Evolutionary conservation across 148 eudicot genomes (phyloP), one percentile per base, ranked within the genome.

Genomic region (Rheum nobile): DNA sequence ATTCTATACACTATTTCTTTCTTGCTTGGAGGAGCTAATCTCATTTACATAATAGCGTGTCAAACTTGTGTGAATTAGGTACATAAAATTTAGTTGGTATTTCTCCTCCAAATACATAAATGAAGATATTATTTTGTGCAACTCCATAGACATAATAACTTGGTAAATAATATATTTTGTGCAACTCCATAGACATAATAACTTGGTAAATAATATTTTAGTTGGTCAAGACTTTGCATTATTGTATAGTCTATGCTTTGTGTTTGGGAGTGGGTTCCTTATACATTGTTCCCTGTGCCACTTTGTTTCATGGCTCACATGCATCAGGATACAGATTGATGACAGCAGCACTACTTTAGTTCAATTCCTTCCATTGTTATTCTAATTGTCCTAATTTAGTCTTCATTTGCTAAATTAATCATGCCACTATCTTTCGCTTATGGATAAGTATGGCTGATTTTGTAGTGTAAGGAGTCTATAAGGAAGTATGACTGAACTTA

Each of bases 401-500:
- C 10, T 8, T 71, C 73, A 38, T 39, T 22, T 71, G 73, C 17
- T 65, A 65, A 31, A 22, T 65, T 65, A 16, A 65, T 65, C 70
- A 65, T 34, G 39, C 70, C 39, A 1, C 39, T 14, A 65, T 57
- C 50, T 21, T 43, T 42, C 31, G 8, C 73, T 71, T 39, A 71
- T 6, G 50, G 31, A 39, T 71, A 32, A 22, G 16, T 22, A 21
- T 41, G 73, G 46, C 16, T 21, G 29, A 1, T 21, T 39, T 22
- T 41, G 4, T 69, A 69, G 72, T 69, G 72, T 41, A 24, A 69
- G 14, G 19, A 39, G 47, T 37, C 16, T 21, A 71, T 71, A 71
- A 71, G 46, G 29, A 21, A 50, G 22, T 9, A 71, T 71, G 73
- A 71, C 73, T 38, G 73, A 71, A 43, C 73, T 38, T 41, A 71